Conservation (phyloP, 1,284 basidiomycete genomes). For the Ustilago trichophora region DNA sequence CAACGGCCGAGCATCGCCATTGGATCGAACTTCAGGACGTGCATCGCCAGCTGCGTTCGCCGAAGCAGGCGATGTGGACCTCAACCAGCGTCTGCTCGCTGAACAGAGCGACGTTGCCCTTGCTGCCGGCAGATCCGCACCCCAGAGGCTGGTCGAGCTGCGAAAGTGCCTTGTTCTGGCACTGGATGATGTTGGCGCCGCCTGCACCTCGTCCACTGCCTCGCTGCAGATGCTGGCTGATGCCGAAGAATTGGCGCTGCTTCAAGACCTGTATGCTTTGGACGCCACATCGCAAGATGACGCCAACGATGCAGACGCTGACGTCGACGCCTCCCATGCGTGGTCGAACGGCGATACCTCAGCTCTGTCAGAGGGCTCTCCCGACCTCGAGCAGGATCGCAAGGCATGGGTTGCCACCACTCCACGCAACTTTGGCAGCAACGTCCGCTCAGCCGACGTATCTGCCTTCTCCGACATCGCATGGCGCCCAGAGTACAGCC, state of each 20-base stretch:
- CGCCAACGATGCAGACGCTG: conserved; percentile 16
- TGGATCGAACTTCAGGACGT: conserved; percentile 23
- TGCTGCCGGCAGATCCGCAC: conserved; percentile 3
- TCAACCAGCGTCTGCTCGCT: conserved; percentile 15
- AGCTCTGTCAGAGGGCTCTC: conserved; percentile 18
- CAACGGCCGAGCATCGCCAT: conserved; percentile 28
- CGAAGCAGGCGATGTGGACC: conserved; percentile 12
- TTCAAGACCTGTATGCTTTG: conserved; percentile 54
- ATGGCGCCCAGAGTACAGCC: conserved; percentile 14
- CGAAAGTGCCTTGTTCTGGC: conserved; percentile 34
- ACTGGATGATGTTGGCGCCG: conserved; percentile 36
- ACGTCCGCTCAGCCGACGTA: conserved; percentile 11
- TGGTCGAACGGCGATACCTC: conserved; percentile 28
- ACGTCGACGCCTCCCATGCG: conserved; percentile 18
- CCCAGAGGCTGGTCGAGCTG: conserved; percentile 36
- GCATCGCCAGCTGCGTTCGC: conserved; percentile 19
- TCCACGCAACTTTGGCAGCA: conserved; percentile 46
- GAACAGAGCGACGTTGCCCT: conserved; percentile 19
- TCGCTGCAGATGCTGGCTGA: conserved; percentile 39
- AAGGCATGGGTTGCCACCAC: conserved; percentile 32
- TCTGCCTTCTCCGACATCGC: background rate
- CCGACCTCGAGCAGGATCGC: conserved; percentile 23
- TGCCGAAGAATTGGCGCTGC: conserved; percentile 44
- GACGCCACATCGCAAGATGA: conserved; percentile 21
- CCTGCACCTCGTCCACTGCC: conserved; percentile 18